A percentile compares a stretch with the other conserved stretches of the same genome.
phyloP scores from a whole-genome alignment of 768 basidiomycete genomes.

The Goffeauzyma gilvescens region DNA sequence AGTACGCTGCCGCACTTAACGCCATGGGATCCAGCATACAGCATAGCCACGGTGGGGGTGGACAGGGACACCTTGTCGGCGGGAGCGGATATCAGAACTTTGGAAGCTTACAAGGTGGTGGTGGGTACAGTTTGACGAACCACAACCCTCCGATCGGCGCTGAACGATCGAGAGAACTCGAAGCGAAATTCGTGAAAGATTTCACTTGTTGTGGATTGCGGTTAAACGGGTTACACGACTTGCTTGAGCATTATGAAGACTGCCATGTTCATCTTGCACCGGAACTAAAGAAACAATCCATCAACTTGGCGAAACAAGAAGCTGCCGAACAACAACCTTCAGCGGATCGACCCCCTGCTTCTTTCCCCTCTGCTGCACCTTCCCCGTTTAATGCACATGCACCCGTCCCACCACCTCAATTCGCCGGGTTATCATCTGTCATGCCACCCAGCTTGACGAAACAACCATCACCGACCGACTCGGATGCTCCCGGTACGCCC shows the following conservation, averaged over 20 bases:
- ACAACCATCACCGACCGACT: conserved; percentile 3
- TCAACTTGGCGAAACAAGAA: not conserved
- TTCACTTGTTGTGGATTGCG: conserved; percentile 28
- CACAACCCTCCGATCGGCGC: too few relatives aligned
- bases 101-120: not conserved
- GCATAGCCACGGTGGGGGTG: not conserved
- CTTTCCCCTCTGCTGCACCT: conserved; percentile 9
- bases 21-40: too few relatives aligned
- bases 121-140: too few relatives aligned
- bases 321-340: not conserved
- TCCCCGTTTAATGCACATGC: conserved; percentile 4
- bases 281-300: conserved; percentile 17
- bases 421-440: conserved; percentile 1
- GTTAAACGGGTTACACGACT: conserved; percentile 28
- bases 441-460: conserved; percentile 8
- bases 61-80: not conserved
- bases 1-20: too few relatives aligned
- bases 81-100: not conserved
- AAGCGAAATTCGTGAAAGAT: conserved; percentile 27
- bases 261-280: conserved; percentile 28
- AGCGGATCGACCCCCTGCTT: not conserved
- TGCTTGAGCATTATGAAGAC: conserved; percentile 32
- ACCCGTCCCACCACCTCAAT: conserved; percentile 8
- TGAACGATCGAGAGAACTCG: conserved; percentile 19
- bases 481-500: conserved; percentile 24